These are phyloP conservation scores for Xylaria sp. DNA, from an alignment of 2,329 filamentous ascomycete genomes.

Conservation along the genomic window DNA sequence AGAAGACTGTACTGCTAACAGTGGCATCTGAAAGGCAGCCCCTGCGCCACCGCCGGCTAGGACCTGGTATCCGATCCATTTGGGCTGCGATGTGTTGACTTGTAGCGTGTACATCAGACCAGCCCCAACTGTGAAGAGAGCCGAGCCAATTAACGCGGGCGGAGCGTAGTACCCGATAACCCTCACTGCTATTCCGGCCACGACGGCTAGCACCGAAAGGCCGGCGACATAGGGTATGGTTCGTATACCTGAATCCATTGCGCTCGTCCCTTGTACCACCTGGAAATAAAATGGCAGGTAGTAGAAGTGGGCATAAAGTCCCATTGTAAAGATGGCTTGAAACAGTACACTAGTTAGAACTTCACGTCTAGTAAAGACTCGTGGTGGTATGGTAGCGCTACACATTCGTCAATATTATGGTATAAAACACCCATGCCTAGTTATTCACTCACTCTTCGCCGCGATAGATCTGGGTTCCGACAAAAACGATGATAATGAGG, in stretches of 20 bases:
- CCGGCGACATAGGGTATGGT: slow-evolving; percentile 5
- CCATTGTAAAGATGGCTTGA: slow-evolving; percentile 1
- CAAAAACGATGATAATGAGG: not conserved
- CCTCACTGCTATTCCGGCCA: slow-evolving; percentile 6
- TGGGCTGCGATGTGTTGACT: not conserved
- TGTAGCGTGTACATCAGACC: slow-evolving; percentile 14
- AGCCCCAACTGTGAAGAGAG: slow-evolving; percentile 2
- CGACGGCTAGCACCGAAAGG: slow-evolving; percentile 1
- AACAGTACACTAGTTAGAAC: slow-evolving; percentile 6
- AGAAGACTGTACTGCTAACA: slow-evolving; percentile 1
- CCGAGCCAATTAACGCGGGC: not conserved
- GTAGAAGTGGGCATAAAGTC: slow-evolving; percentile 2
- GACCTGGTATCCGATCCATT: slow-evolving; percentile 15
- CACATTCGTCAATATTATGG: not conserved
- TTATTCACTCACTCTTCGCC: slow-evolving; percentile 7
- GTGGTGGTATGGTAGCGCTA: slow-evolving; percentile 18
- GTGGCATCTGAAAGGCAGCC: slow-evolving; percentile 10
- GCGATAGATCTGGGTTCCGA: slow-evolving; percentile 4
- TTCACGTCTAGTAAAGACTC: not conserved
- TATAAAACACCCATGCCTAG: not conserved
- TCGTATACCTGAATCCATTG: slow-evolving; percentile 15
- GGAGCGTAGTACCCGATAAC: slow-evolving; percentile 8
- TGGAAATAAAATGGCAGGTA: slow-evolving; percentile 22
- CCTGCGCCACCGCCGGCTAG: slow-evolving; percentile 6
- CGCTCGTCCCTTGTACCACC: not conserved